Evolutionary conservation across 2,329 filamentous ascomycete species (phyloP).

Genomic region (Pseudogymnoascus sp.): DNA sequence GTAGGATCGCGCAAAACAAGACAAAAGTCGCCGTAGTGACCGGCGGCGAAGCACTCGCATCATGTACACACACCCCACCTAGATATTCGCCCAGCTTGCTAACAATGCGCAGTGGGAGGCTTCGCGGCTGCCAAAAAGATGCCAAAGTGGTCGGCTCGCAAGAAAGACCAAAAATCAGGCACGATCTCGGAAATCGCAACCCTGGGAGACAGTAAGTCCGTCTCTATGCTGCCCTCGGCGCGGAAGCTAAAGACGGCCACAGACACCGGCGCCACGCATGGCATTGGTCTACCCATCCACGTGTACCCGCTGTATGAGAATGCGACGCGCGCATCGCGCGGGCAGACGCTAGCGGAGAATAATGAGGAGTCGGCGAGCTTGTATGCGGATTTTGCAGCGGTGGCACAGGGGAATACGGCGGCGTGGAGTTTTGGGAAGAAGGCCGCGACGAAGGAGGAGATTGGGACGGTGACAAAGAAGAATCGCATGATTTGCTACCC

Average conservation of each 20-base stretch:
- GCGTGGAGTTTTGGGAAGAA: conserved; percentile 50
- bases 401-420: conserved; percentile 45
- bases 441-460: conserved; percentile 40
- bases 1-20: conserved; percentile 46
- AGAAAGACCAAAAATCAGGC: conserved; percentile 39
- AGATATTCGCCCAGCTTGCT: conserved; percentile 27
- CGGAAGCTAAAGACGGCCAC: conserved; percentile 9
- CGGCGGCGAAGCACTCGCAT: conserved; percentile 59
- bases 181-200: conserved; percentile 44
- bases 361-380: conserved; percentile 50
- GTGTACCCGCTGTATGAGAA: conserved; percentile 63
- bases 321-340: conserved; percentile 48
- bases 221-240: conserved; percentile 7
- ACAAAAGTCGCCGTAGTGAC: conserved; percentile 51
- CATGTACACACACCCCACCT: conserved; percentile 32
- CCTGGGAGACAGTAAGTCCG: conserved; percentile 33
- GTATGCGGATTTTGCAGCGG: conserved; percentile 53
- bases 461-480: conserved; percentile 45
- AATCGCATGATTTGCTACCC: conserved; percentile 64
- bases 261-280: conserved; percentile 51
- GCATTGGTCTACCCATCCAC: conserved; percentile 56
- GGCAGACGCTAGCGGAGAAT: conserved; percentile 49
- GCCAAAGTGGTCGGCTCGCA: conserved; percentile 52
- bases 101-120: conserved; percentile 38
- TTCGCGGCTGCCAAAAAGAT: conserved; percentile 44